Evolutionary conservation across 208 protist genomes (phyloP), one percentile per base, ranked within the genome.

Genomic region (Trypanosoma rangeli): DNA sequence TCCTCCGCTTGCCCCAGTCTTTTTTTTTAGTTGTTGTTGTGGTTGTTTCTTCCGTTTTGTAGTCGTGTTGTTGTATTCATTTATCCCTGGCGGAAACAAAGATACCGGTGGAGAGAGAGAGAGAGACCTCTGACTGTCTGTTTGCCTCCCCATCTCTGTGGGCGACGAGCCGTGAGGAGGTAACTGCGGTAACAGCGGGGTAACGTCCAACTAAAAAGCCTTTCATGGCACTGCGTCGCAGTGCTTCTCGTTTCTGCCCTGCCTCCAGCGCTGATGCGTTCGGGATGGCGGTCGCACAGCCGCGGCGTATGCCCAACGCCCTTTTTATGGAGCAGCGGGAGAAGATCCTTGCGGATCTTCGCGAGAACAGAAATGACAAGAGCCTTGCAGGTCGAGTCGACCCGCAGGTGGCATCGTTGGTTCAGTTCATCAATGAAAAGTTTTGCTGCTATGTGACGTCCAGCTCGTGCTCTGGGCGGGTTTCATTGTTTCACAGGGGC

Each of bases 371-470:
- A 29, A 89, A 93, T 66, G 90, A 95, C 71, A 85, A 86, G 54
- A 95, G 90, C 67, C 78, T 91, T 24, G 90, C 87, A 0, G 86
- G 86, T 18, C 73, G 82, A 26, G 79, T 95, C 13, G 90, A 93
- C 54, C 77, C 83, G 13, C 82, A 67, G 15, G 79, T 95, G 12
- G 65, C 58, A 0, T 56, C 71, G 3, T 58, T 92, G 1, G 87
- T 93, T 1, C 16, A 64, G 3, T 78, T 84, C 54, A 72, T 93
- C 54, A 95, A 93, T 75, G 55, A 67, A 4, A 56, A 73, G 18
- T 84, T 87, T 59, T 28, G 61, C 4, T 83, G 77, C 71, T 92
- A 89, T 76, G 86, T 95, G 7, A 95, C 90, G 20, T 91, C 79
- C 44, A 92, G 87, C 78, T 89, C 84, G 16, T 95, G 87, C 64